Conservation (phyloP, 305 asterid genomes). For the Solanum hybrid region DNA sequence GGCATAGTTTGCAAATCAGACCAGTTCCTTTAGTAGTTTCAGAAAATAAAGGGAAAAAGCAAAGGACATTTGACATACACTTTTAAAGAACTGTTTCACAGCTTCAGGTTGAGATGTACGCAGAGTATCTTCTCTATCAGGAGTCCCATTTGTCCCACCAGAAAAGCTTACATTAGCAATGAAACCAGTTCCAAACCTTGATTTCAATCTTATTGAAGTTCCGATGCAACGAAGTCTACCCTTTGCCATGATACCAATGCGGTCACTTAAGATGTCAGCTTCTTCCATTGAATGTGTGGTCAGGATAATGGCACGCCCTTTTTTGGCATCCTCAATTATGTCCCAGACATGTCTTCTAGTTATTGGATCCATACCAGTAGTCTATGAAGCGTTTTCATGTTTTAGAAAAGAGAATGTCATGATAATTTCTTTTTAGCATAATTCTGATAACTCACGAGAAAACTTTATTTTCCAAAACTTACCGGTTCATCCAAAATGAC, state of each 20-base stretch:
- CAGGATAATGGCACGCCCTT: slow-evolving; percentile 81
- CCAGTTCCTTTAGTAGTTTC: background rate
- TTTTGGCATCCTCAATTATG: slow-evolving; percentile 79
- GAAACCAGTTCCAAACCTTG: slow-evolving; percentile 78
- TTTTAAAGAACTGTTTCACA: slow-evolving; percentile 65
- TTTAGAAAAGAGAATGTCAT: background rate
- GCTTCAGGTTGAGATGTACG: slow-evolving; percentile 38
- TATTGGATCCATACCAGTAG: slow-evolving; percentile 98
- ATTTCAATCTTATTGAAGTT: slow-evolving; percentile 76
- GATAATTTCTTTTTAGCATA: background rate
- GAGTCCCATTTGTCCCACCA: slow-evolving; percentile 27
- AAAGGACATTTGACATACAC: slow-evolving; percentile 36
- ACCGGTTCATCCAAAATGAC: slow-evolving; percentile 93
- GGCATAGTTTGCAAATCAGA: slow-evolving; percentile 1
- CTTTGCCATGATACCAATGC: slow-evolving; percentile 94
- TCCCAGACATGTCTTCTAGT: slow-evolving; percentile 93
- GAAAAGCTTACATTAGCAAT: slow-evolving; percentile 65
- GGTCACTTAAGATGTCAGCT: slow-evolving; percentile 91
- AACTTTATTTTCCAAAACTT: slow-evolving; percentile 11
- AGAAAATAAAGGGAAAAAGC: background rate
- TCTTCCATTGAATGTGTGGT: slow-evolving; percentile 98
- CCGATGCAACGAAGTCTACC: slow-evolving; percentile 98
- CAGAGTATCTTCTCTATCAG: slow-evolving; percentile 23
- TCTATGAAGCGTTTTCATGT: slow-evolving; percentile 26
- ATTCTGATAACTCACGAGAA: background rate